A percentile compares a stretch with the other conserved stretches of the same genome.
Evolutionary conservation across 2,329 filamentous ascomycete species (phyloP).

Genomic region (Pyrenochaeta sp.): DNA sequence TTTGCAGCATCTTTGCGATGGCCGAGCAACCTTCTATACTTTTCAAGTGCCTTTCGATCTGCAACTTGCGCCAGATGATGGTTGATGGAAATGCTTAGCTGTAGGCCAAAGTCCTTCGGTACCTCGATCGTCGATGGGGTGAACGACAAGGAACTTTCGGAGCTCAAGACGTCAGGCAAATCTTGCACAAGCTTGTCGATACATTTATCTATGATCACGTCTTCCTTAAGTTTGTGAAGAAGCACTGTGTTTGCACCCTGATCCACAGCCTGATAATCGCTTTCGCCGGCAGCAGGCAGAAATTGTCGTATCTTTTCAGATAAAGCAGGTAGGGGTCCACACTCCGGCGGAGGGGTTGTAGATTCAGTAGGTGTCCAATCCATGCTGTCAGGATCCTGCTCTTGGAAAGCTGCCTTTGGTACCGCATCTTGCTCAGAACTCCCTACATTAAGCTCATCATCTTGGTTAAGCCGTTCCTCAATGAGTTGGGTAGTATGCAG

Average conservation of each 20-base stretch:
- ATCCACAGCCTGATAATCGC: conserved; percentile 30
- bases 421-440: conserved; percentile 9
- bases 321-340: conserved; percentile 39
- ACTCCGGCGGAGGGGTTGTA: conserved; percentile 36
- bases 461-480: conserved; percentile 40
- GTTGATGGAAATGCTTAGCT: conserved; percentile 50
- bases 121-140: conserved; percentile 51
- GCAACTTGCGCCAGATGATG: conserved; percentile 50
- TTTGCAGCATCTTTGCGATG: conserved; percentile 44
- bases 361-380: conserved; percentile 48
- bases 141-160: conserved; percentile 44
- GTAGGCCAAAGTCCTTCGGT: conserved; percentile 48
- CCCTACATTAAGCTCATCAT: conserved; percentile 15
- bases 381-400: conserved; percentile 49
- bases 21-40: conserved; percentile 48
- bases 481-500: conserved; percentile 45
- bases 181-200: conserved; percentile 48
- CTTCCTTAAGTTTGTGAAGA: conserved; percentile 46
- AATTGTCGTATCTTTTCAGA: conserved; percentile 44
- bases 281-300: conserved; percentile 36
- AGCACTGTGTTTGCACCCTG: conserved; percentile 38
- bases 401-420: conserved; percentile 23
- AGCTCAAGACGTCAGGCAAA: conserved; percentile 45
- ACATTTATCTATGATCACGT: conserved; percentile 47
- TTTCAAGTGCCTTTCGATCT: conserved; percentile 48